Base-by-base conservation (phyloP, 192 early-diverging fungal genomes). In the Cladochytrium replicatum region DNA sequence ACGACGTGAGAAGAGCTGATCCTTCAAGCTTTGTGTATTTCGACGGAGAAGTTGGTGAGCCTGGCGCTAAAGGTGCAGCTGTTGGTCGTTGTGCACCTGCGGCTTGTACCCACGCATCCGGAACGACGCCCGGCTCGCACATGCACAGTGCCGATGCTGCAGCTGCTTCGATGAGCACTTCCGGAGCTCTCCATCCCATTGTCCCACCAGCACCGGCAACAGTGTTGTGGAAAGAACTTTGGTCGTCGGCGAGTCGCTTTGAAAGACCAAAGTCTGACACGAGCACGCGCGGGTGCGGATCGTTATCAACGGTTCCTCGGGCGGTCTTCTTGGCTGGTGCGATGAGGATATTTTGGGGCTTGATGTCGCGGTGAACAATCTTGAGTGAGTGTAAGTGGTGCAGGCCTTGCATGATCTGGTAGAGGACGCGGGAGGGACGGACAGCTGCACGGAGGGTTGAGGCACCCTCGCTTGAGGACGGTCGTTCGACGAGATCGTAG, bases 211-310 rank as follows among this genome's bases (percentile, higher is more conserved):
- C 66, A 46, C 82, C 82, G 54, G 79, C 58, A 30, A 72, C 57
- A 0, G 95, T 99, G 60, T 94, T 90, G 57, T 91, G 83, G 69
- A 99, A 97, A 39, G 85, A 88, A 42, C 83, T 88, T 50, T 94
- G 88, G 54, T 93, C 89, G 34, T 87, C 89, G 39, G 90, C 92
- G 17, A 99, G 66, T 29, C 90, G 89, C 50, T 93, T 88, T 38
- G 89, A 91, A 46, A 99, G 71, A 27, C 95, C 95, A 75, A 99
- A 99, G 58, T 99, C 95, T 7, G 91, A 92, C 23, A 99, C 91
- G 46, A 97, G 66, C 1, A 97, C 83, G 25, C 77, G 43, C 76
- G 84, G 54, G 72, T 72, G 47, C 19, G 38, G 43, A 54, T 11
- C 63, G n/a, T n/a, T n/a, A n/a, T n/a, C n/a, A n/a, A n/a, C n/a